Evolutionary conservation across 2,329 filamentous ascomycete genomes (phyloP), one percentile per base, ranked within the genome.

Genomic region (Paecilomyces dactylethromorphus): DNA sequence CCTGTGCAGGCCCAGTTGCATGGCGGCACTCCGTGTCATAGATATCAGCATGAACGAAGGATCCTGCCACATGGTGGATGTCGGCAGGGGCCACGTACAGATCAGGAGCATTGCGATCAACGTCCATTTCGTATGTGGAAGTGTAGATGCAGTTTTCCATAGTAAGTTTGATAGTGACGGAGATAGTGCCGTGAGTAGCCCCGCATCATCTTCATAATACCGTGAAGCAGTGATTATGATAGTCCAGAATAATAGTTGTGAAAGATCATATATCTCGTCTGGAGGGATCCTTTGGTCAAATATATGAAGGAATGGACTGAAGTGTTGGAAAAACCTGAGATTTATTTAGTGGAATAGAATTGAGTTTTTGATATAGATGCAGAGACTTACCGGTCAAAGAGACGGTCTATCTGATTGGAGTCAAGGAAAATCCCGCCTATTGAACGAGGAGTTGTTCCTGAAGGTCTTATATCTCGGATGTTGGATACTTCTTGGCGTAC

Each of bases 31-130:
- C n/a, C 61, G 62, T 1, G 65, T 64, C 2, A 63, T 53, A 13
- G 61, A 63, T 10, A 63, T 54, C 15, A 66, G 57, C 6, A 62
- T 57, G 29, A 60, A 57, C 1, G 64, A 64, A 7, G 56, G 58
- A 50, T 68, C 66, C 1, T 57, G 57, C 2, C 56, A 60, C 3
- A 64, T 55, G 11, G 60, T 63, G 21, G 57, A 60, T 11, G 65
- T 65, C 2, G 66, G 65, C 54, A 66, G 63, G 13, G 66, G 66
- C 66, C 66, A 68, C 60, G 64, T 60, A 49, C 60, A 66, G 24
- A 66, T 21, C 18, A 68, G 59, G 32, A 64, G 52, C 6, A 68
- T 58, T 10, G 65, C 59, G 33, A 66, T 65, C 10, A 68, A 63
- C 24, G 62, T 56, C 53, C 66, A 60, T 45, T 63, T 62, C 1